phyloP scores from a whole-genome alignment of 192 early-diverging fungal genomes.

The Coemansia sp. region DNA sequence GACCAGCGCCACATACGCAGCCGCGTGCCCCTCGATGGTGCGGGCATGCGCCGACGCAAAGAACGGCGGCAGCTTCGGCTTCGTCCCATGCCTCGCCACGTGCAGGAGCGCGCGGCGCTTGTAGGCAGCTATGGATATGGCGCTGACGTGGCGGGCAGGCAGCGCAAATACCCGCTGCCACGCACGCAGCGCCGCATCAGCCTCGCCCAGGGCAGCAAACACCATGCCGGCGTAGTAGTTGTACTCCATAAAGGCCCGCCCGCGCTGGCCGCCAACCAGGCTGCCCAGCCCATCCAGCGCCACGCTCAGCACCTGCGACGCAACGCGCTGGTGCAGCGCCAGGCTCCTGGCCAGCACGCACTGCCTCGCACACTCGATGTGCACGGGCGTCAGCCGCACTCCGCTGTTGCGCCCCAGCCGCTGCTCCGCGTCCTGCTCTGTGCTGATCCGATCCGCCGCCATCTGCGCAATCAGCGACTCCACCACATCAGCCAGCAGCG shows the following conservation, averaged over 20 bases:
- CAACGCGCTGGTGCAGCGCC: conserved; percentile 18
- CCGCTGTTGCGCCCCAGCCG: conserved; percentile 15
- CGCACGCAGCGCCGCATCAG: conserved; percentile 20
- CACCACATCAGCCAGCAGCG: conserved; percentile 15
- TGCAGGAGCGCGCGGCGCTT: conserved; percentile 30
- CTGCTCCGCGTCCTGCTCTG: neutral
- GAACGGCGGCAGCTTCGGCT: conserved; percentile 23
- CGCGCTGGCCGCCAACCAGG: conserved; percentile 2
- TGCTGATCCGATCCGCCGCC: neutral
- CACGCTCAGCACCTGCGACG: conserved; percentile 3
- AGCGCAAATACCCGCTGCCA: conserved; percentile 45
- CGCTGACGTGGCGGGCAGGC: conserved; percentile 28
- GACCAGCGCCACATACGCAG: conserved; percentile 16
- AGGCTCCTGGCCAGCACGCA: conserved; percentile 31
- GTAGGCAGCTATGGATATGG: conserved; percentile 34
- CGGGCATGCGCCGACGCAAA: conserved; percentile 27
- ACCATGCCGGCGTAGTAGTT: conserved; percentile 46
- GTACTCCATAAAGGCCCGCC: conserved; percentile 33
- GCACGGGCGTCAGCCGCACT: conserved; percentile 36
- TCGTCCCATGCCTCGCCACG: conserved; percentile 4
- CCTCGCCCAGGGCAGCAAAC: conserved; percentile 13
- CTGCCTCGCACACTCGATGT: conserved; percentile 38
- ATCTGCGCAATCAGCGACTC: conserved; percentile 26
- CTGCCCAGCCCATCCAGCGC: conserved; percentile 27
- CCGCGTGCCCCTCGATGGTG: conserved; percentile 17